These are phyloP conservation scores for Henningerozyma blattae DNA, from an alignment of 805 yeast genomes.

Conservation along the genomic window DNA sequence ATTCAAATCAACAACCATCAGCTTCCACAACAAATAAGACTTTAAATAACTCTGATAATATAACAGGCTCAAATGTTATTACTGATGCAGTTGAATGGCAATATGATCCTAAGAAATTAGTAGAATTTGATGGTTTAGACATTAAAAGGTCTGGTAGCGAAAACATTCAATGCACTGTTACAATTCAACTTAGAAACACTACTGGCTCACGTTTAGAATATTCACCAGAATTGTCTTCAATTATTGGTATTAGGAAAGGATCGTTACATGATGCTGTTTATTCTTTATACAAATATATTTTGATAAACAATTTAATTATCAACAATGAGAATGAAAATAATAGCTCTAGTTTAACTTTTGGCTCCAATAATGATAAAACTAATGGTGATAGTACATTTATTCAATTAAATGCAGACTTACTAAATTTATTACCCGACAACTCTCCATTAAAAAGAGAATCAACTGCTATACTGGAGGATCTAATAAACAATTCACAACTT, in stretches of 20 bases:
- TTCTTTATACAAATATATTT: conserved; percentile 67
- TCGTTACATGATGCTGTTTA: conserved; percentile 80
- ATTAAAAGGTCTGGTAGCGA: conserved; percentile 66
- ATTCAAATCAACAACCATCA: neutral
- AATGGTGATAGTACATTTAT: conserved; percentile 42
- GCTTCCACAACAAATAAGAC: neutral
- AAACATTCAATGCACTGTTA: conserved; percentile 56
- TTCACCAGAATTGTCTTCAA: conserved; percentile 50
- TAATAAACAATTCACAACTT: neutral
- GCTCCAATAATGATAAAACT: conserved; percentile 7
- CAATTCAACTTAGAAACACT: conserved; percentile 68
- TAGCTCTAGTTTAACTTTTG: conserved; percentile 3
- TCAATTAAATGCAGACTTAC: conserved; percentile 36
- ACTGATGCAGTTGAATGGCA: conserved; percentile 71
- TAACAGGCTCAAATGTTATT: conserved; percentile 6
- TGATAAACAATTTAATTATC: conserved; percentile 45
- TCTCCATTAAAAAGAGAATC: conserved; percentile 1
- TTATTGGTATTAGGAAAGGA: conserved; percentile 67
- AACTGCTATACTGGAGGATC: conserved; percentile 1
- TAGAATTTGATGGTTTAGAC: conserved; percentile 81
- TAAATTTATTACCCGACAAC: conserved; percentile 27
- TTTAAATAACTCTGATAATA: neutral
- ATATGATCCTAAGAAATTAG: conserved; percentile 40
- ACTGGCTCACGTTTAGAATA: conserved; percentile 52
- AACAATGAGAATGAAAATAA: conserved; percentile 10